Percentiles rank a stretch among this genome's conserved stretches.
Conservation (phyloP, 164 flowering plant species). For the Echeveria elegans region DNA sequence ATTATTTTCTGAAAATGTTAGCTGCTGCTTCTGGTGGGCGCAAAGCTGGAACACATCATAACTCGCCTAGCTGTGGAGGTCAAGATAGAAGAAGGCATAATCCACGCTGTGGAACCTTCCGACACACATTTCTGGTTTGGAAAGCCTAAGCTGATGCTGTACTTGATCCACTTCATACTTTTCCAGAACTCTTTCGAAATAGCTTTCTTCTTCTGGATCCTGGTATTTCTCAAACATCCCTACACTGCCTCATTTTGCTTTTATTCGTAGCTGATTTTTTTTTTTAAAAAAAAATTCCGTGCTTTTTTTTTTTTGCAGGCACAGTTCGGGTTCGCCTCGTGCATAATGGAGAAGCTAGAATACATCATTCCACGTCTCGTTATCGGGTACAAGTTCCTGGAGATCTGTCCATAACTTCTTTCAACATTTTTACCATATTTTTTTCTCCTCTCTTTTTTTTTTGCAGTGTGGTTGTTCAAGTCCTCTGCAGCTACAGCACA, state of each 20-base stretch:
- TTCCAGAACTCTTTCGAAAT: conserved; percentile 80
- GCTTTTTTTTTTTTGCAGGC: conserved; percentile 14
- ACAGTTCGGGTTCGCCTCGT: conserved; percentile 45
- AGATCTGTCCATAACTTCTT: no score
- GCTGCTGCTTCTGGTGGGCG: conserved; percentile 78
- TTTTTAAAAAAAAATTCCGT: no score
- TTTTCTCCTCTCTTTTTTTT: no score
- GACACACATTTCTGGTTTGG: conserved; percentile 77
- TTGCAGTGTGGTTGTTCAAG: conserved; percentile 33
- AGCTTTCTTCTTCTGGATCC: conserved; percentile 83
- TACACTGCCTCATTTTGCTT: no score
- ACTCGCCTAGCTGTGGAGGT: conserved; percentile 47
- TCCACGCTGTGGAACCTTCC: conserved; percentile 47
- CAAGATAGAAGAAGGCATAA: conserved; percentile 13
- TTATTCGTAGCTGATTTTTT: no score
- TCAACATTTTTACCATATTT: no score
- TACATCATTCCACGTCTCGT: conserved; percentile 53
- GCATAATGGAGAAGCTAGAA: conserved; percentile 56
- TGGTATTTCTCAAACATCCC: conserved; percentile 28
- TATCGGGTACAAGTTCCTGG: conserved; percentile 57
- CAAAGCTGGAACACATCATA: conserved; percentile 78
- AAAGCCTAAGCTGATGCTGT: conserved; percentile 52
- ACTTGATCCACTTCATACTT: conserved; percentile 65
- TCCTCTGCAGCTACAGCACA: conserved; percentile 42
- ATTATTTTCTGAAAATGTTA: conserved; percentile 16